Percentiles rank a stretch among this genome's conserved stretches.
These are phyloP conservation scores for Neurospora sp. DNA, from an alignment of 495 filamentous ascomycete genomes.

Conservation along the genomic window DNA sequence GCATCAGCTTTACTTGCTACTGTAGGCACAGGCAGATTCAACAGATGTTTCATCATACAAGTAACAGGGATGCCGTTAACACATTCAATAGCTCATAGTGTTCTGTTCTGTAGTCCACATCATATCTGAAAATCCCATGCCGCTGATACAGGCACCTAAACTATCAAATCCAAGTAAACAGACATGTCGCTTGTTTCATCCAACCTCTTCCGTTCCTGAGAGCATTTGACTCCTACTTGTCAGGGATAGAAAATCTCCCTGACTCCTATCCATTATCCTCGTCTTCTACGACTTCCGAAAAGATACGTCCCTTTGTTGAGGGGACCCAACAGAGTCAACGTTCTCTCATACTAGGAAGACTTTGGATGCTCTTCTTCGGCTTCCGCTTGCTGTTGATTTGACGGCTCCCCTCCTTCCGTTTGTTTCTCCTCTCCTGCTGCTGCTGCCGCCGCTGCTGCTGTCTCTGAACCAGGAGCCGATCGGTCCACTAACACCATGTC, in stretches of 20 bases:
- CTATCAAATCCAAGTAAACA: background rate
- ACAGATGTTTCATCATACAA: background rate
- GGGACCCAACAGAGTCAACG: background rate
- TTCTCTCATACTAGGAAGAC: background rate
- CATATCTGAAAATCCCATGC: background rate
- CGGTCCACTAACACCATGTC: background rate
- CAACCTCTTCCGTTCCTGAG: background rate
- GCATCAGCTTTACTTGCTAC: background rate
- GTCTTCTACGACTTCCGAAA: background rate
- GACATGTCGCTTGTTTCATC: background rate
- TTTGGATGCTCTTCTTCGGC: background rate
- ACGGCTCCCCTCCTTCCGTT: background rate
- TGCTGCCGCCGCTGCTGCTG: background rate
- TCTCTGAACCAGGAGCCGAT: background rate
- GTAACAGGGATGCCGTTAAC: background rate
- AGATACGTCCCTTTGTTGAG: background rate
- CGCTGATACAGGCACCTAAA: background rate
- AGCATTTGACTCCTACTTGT: background rate
- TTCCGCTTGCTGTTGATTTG: background rate
- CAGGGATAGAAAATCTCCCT: too few relatives aligned
- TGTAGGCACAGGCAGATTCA: background rate
- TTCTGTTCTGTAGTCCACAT: background rate
- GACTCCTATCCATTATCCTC: background rate
- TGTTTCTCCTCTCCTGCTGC: background rate
- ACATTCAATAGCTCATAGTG: background rate